Base-by-base conservation (phyloP, 2,329 filamentous ascomycete genomes). In the Colletotrichum aenigma region DNA sequence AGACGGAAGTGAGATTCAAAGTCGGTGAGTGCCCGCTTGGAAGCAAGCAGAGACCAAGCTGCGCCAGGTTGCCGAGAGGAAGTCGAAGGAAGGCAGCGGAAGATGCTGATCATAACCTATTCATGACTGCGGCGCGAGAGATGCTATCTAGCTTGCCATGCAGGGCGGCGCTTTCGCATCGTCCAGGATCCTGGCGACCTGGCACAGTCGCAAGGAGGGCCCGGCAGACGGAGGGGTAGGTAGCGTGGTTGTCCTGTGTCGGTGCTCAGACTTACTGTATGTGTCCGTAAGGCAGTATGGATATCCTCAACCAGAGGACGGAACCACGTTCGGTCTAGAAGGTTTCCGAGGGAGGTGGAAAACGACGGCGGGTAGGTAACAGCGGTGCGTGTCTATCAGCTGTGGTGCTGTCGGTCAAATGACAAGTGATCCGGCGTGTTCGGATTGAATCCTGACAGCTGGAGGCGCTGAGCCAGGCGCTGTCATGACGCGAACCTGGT, bases 401-500 rank as follows among this genome's bases (percentile, higher is more conserved):
- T 36, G 36, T 30, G 24, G 55, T 48, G 72, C 43, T 52, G 18
- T 34, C 62, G n/a, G 34, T 65, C 58, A 9, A 71, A 8, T 43
- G 48, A 28, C 24, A 28, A 64, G 43, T 43, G 30, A 64, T 10
- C 15, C 56, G 30, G 52, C 28, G 68, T 21, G 4, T 15, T 66
- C 55, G 36, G 38, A 36, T 38, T 65, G 36, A 55, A 48, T 61
- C 24, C 32, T 70, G 71, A 28, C 34, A n/a, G 34, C 52, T 62
- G 30, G 21, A 30, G 60, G 56, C 28, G 26, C 30, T 48, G 70
- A 55, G 36, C 24, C 48, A 24, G 26, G 56, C 21, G 38, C 28
- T 60, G 10, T 60, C 32, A 73, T 73, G 73, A 73, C 73, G 70
- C 58, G 64, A 52, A 73, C 21, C 34, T 28, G 64, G 58, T 48